phyloP scores from a whole-genome alignment of 176 grass and related monocot genomes.

The Bromus sterilis region DNA sequence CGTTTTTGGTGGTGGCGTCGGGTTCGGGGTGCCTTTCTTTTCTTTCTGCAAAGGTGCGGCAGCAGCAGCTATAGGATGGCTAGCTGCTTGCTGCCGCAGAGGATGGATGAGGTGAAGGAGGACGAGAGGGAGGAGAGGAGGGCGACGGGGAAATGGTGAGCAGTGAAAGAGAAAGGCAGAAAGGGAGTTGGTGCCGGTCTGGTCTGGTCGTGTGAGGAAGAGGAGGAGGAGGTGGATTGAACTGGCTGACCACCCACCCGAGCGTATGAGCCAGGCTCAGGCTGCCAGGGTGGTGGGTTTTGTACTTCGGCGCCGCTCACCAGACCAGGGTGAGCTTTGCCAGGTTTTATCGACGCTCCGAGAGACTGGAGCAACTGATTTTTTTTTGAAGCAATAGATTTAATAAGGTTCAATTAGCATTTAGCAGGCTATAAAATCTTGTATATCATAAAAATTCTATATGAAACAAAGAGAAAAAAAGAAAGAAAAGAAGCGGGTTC shows the following conservation, averaged over 20 bases:
- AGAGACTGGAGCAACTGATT: too few relatives aligned
- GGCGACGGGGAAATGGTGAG: slow-evolving; percentile 50
- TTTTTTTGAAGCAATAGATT: too few relatives aligned
- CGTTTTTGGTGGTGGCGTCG: slow-evolving; percentile 18
- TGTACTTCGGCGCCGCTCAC: background rate
- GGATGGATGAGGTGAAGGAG: background rate
- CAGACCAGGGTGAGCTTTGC: background rate
- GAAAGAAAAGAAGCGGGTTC: too few relatives aligned
- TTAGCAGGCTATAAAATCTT: too few relatives aligned
- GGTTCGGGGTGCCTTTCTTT: slow-evolving; percentile 43
- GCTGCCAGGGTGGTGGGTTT: background rate
- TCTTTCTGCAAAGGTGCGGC: slow-evolving; percentile 64
- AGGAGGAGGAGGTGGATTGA: background rate
- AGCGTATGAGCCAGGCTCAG: background rate
- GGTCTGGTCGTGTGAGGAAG: background rate
- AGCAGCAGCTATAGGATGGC: slow-evolving; percentile 3
- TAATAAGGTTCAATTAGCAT: too few relatives aligned
- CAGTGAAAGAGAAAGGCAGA: slow-evolving; percentile 74
- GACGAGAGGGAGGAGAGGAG: background rate
- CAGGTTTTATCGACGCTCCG: background rate
- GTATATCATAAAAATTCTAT: too few relatives aligned
- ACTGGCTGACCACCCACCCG: too few relatives aligned
- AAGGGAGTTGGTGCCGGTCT: slow-evolving; percentile 38
- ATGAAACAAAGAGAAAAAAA: too few relatives aligned
- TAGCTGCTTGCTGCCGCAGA: background rate